Evolutionary conservation across 1,284 basidiomycete genomes (phyloP), one percentile per base, ranked within the genome.

Genomic region (Ceratobasidium papillatum): DNA sequence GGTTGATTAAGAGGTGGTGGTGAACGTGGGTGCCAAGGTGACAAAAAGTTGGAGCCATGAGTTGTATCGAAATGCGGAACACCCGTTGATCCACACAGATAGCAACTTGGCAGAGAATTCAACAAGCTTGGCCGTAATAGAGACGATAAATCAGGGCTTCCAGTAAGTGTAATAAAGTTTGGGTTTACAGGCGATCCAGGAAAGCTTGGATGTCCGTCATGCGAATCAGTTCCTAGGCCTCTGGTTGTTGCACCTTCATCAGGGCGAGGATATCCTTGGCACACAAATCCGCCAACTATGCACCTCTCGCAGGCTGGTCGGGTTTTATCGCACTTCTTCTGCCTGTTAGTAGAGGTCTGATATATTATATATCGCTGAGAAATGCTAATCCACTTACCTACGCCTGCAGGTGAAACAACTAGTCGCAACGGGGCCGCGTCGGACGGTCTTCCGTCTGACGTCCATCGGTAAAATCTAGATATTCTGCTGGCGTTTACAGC

Each of bases 291-390:
- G 14, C 69, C 59, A 17, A 27, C 34, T 2, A 19, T 12, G 25
- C 69, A 73, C 19, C 58, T 63, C 9, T 51, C 45, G 22, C 69
- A 73, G 25, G 25, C 43, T n/a, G 69, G 69, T 27, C 47, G 56
- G 27, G 30, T 22, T 30, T 47, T 73, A 34, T 73, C 69, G 14
- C 69, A 73, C 27, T 73, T 73, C n/a, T 63, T 62, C 14, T 41
- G 34, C 12, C 66, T 69, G 25, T 12, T 7, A 27, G 27, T 3
- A 12, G 5, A 22, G 11, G 4, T 19, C 47, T 51, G n/a, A 51
- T 19, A 51, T 7, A 25, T 22, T 1, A 22, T 51, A 51, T 19
- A 19, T 3, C 22, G 25, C n/a, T 8, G 47, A 22, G 1, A n/a
- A 51, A n/a, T 7, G 19, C 3, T 19, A 51, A 22, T 25, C 17